Evolutionary conservation across 371 early-diverging fungal genomes (phyloP).

Genomic region (Coemansia sp.): DNA sequence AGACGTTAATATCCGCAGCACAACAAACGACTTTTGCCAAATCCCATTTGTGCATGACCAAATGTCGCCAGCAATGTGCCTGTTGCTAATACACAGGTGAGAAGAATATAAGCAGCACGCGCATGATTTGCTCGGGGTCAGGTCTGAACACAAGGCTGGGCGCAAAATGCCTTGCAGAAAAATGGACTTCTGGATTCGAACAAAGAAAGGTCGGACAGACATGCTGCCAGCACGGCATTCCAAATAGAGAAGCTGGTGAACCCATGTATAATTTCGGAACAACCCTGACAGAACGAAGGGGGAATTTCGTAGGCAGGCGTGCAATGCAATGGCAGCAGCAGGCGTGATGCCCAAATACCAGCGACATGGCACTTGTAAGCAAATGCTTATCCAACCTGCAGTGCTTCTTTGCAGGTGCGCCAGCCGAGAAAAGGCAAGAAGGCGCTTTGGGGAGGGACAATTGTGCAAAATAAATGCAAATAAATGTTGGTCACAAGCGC

Average conservation of each 20-base stretch:
- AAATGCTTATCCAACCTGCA: background rate
- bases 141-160: background rate
- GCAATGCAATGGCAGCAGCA: no score
- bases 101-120: background rate
- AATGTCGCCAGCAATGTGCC: background rate
- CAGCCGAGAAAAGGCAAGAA: background rate
- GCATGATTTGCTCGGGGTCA: conserved; percentile 7
- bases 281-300: background rate
- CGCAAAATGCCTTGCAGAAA: background rate
- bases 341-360: no score
- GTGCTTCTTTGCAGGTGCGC: background rate
- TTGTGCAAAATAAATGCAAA: conserved; percentile 7
- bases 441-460: background rate
- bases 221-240: background rate
- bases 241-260: background rate
- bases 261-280: background rate
- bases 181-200: background rate
- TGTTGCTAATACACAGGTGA: conserved; percentile 3
- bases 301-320: no score
- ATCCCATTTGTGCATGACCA: background rate
- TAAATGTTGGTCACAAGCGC: conserved; percentile 3
- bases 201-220: background rate
- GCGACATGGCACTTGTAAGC: background rate
- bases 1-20: conserved; percentile 3
- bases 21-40: background rate